Conservation (phyloP, 1,284 basidiomycete species). For the Agroathelia rolfsii region DNA sequence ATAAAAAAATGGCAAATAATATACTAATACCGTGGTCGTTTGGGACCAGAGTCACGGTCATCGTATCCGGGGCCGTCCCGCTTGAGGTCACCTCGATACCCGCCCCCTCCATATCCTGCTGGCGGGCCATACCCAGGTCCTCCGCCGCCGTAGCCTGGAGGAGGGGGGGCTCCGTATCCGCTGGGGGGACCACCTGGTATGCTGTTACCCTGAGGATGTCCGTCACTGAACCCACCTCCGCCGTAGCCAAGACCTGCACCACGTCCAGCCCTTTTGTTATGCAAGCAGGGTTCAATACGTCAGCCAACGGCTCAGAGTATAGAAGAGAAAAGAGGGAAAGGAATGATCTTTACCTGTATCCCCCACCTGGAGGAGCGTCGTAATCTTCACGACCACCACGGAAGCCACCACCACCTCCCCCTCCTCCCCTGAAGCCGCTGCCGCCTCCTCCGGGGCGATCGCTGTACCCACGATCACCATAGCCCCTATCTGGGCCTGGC, state of each 20-base stretch:
- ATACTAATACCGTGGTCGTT: conserved; percentile 71
- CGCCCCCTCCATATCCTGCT: conserved; percentile 34
- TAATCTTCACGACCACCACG: conserved; percentile 23
- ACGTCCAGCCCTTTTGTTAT: conserved; percentile 43
- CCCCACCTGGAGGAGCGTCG: conserved; percentile 26
- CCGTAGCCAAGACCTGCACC: conserved; percentile 65
- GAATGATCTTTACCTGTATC: conserved; percentile 38
- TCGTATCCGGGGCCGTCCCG: conserved; percentile 63
- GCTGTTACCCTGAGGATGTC: conserved; percentile 45
- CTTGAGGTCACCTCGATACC: conserved; percentile 57
- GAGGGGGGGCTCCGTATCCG: conserved; percentile 19
- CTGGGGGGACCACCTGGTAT: conserved; percentile 26
- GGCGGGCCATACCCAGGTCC: conserved; percentile 28
- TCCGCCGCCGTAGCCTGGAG: conserved; percentile 17
- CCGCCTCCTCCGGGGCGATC: conserved; percentile 22
- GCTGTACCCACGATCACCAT: conserved; percentile 18
- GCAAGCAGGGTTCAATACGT: conserved; percentile 6
- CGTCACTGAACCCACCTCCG: conserved; percentile 51
- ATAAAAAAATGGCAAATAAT: conserved; percentile 1
- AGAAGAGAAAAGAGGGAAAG: conserved; percentile 6
- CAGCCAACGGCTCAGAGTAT: conserved; percentile 16
- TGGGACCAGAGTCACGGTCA: conserved; percentile 69
- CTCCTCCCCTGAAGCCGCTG: conserved; percentile 21
- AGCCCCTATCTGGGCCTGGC: no score
- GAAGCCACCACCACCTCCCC: conserved; percentile 25